phyloP scores from a whole-genome alignment of 805 yeast genomes.

The Cyberlindnera japonica region DNA sequence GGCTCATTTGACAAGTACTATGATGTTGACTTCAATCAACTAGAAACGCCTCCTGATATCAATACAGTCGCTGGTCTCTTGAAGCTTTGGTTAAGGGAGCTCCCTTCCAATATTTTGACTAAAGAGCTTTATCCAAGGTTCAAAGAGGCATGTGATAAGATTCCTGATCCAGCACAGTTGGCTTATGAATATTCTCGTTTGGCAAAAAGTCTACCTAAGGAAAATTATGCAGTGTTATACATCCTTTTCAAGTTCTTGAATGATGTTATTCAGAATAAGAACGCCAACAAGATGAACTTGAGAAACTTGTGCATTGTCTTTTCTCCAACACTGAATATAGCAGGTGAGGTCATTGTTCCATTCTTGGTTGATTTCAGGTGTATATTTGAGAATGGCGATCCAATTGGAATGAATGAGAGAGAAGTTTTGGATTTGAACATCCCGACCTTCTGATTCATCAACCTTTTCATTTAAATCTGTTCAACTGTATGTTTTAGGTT shows the following conservation, averaged over 20 bases:
- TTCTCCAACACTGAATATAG: conserved; percentile 72
- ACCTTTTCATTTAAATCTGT: not conserved
- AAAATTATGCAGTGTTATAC: conserved; percentile 56
- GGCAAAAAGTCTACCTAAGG: conserved; percentile 40
- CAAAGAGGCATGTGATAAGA: conserved; percentile 32
- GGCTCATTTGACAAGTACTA: conserved; percentile 61
- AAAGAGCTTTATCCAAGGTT: conserved; percentile 41
- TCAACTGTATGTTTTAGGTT: not conserved
- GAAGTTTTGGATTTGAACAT: conserved; percentile 51
- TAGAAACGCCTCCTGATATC: conserved; percentile 52
- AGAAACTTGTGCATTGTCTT: conserved; percentile 77
- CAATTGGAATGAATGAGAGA: conserved; percentile 37
- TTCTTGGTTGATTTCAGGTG: conserved; percentile 60
- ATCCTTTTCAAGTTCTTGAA: conserved; percentile 65
- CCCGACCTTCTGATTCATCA: conserved; percentile 33
- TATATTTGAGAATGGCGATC: conserved; percentile 52
- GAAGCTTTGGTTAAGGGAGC: conserved; percentile 74
- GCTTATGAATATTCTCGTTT: conserved; percentile 34
- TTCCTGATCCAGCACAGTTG: conserved; percentile 28
- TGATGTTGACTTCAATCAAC: conserved; percentile 60
- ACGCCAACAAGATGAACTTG: conserved; percentile 77
- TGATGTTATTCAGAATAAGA: conserved; percentile 56
- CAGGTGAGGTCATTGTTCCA: conserved; percentile 55
- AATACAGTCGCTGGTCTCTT: conserved; percentile 85
- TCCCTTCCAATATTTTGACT: conserved; percentile 69